A percentile compares a stretch with the other conserved stretches of the same genome.
These are phyloP conservation scores for Pharnaceum exiguum DNA, from an alignment of 148 eudicot genomes.

Conservation along the genomic window DNA sequence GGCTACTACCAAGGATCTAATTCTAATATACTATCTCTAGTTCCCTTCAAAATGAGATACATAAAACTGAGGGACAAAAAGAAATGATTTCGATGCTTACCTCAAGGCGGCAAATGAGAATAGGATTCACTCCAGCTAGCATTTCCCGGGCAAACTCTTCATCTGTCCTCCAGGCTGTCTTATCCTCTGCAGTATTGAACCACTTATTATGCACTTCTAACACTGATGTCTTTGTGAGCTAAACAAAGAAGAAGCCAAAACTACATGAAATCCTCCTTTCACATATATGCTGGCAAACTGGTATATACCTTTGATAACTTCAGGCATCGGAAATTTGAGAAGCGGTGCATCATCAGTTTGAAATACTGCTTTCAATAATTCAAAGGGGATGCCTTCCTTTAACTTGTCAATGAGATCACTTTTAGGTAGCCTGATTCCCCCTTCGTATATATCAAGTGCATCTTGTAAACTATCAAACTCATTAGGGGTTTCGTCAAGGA, in stretches of 20 bases:
- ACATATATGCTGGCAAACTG: too few relatives aligned
- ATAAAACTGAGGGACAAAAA: too few relatives aligned
- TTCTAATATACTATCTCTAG: too few relatives aligned
- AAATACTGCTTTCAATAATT: constrained; percentile 45
- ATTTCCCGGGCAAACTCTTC: constrained; percentile 89
- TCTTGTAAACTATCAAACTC: constrained; percentile 74
- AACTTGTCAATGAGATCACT: constrained; percentile 26
- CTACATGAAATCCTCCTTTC: too few relatives aligned
- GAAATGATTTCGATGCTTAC: too few relatives aligned
- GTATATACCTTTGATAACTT: constrained; percentile 76
- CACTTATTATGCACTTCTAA: not conserved
- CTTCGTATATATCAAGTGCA: constrained; percentile 45
- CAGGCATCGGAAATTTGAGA: constrained; percentile 66
- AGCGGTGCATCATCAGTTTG: constrained; percentile 47
- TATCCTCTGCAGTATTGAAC: constrained; percentile 48
- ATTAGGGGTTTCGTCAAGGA: constrained; percentile 37
- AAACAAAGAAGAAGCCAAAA: too few relatives aligned
- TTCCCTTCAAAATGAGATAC: too few relatives aligned
- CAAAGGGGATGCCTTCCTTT: constrained; percentile 45
- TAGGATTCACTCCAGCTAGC: constrained; percentile 82
- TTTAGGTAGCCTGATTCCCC: constrained; percentile 42
- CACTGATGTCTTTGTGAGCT: not conserved
- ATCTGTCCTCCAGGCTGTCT: constrained; percentile 77
- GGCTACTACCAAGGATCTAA: too few relatives aligned
- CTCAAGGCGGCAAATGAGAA: constrained; percentile 53